Evolutionary conservation across 306 rosid genomes (phyloP), one percentile per base, ranked within the genome.

Genomic region (Dalbergia cultrata): DNA sequence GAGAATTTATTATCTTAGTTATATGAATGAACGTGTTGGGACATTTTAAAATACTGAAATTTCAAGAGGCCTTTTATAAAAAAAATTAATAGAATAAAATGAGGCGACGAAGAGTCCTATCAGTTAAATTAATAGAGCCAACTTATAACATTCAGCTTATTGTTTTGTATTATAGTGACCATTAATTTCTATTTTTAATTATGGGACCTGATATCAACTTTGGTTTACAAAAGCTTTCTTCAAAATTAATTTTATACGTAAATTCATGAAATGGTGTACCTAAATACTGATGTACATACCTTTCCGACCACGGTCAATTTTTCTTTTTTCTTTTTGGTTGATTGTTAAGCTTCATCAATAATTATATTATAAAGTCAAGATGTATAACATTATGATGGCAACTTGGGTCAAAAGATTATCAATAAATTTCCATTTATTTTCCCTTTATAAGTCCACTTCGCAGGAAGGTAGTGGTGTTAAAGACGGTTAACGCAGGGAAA

Each of bases 401-500:
- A 18, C 6, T 56, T 17, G 13, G 31, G 1, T 17, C 31, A 17
- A 1, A 18, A n/a, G 61, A 56, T 56, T 49, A 18, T 18, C 31
- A 18, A 18, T 21, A 57, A 57, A 57, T 57, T 57, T 17, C 13
- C 18, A 1, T 21, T 56, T 56, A 56, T 56, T 11, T 57, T 19
- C 13, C 7, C 6, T 19, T 4, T 62, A 13, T 6, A 33, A 13
- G 67, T 62, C 39, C 67, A 33, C 67, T 62, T 13, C 5, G 19
- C 67, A 62, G 5, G 19, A 62, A 62, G 33, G 34, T 45, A 33
- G 50, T 21, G 58, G 49, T 14, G 54, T n/a, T 45, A 47, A n/a
- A 45, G 61, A 75, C 33, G 7, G 45, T 58, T 60, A 63, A 75
- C 33, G 72, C 21, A 31, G 71, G 47, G 13, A 0, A 62, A 75